Evolutionary conservation across 371 early-diverging fungal species (phyloP).

Genomic region (Syncephalastrum sp.): DNA sequence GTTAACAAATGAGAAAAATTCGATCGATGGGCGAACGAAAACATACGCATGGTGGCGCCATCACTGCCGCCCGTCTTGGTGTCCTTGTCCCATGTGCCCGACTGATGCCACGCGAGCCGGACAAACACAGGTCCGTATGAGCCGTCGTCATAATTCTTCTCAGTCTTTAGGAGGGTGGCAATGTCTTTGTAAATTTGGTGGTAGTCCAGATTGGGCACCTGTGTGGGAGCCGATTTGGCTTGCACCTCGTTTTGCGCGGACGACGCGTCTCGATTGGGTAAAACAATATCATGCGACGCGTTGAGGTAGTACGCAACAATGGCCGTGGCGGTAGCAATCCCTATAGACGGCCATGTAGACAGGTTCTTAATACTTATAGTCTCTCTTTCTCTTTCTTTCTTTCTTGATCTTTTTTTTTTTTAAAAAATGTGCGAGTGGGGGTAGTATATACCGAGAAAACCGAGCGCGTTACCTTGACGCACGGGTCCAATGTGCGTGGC

Average conservation of each 20-base stretch:
- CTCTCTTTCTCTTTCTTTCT: too few relatives aligned
- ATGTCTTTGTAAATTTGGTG: conserved; percentile 63
- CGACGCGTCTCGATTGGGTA: too few relatives aligned
- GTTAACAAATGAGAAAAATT: not conserved
- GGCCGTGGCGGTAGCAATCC: too few relatives aligned
- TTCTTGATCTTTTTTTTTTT: too few relatives aligned
- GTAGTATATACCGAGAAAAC: too few relatives aligned
- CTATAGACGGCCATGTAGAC: too few relatives aligned
- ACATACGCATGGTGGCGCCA: conserved; percentile 75
- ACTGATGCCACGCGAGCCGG: conserved; percentile 84
- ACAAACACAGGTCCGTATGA: conserved; percentile 78
- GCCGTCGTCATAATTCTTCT: conserved; percentile 74
- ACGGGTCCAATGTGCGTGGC: too few relatives aligned
- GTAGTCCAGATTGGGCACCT: conserved; percentile 27
- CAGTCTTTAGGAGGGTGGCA: conserved; percentile 54
- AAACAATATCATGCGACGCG: too few relatives aligned
- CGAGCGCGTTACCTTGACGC: too few relatives aligned
- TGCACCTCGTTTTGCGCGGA: not conserved
- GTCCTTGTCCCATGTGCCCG: conserved; percentile 78
- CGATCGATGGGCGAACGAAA: not conserved
- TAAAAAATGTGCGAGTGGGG: too few relatives aligned
- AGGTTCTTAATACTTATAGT: too few relatives aligned
- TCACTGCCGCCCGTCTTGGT: conserved; percentile 76
- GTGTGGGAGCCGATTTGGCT: conserved; percentile 2
- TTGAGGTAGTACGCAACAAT: too few relatives aligned